Evolutionary conservation across 768 basidiomycete genomes (phyloP).

Genomic region (Neoboletus subvelutipes): DNA sequence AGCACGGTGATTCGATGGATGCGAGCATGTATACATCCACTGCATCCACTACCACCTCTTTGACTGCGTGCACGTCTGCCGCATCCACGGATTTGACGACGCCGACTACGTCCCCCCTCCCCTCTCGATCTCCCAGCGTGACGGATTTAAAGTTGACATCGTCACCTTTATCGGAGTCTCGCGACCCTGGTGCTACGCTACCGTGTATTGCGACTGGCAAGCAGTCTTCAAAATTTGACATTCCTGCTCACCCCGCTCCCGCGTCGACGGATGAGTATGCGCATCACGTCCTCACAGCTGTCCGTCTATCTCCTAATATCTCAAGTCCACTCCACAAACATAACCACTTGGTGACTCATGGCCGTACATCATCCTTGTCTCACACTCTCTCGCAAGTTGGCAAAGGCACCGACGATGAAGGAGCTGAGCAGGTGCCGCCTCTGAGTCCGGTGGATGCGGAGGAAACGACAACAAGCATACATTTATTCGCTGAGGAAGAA

Average conservation of each 20-base stretch:
- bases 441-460: slow-evolving; percentile 13
- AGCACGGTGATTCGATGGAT: slow-evolving; percentile 23
- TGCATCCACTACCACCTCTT: slow-evolving; percentile 23
- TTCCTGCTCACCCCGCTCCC: not conserved
- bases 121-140: slow-evolving; percentile 23
- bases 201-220: not conserved
- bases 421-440: not conserved
- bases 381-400: slow-evolving; percentile 8
- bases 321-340: slow-evolving; percentile 9
- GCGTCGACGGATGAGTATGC: slow-evolving; percentile 16
- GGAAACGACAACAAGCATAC: slow-evolving; percentile 4
- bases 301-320: slow-evolving; percentile 24
- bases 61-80: slow-evolving; percentile 21
- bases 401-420: slow-evolving; percentile 1
- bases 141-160: slow-evolving; percentile 13
- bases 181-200: not conserved
- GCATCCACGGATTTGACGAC: slow-evolving; percentile 20
- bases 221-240: not conserved
- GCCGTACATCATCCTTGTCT: not conserved
- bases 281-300: slow-evolving; percentile 25
- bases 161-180: slow-evolving; percentile 3
- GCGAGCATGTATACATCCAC: slow-evolving; percentile 25
- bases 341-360: not conserved
- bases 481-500: slow-evolving; percentile 15
- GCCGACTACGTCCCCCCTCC: slow-evolving; percentile 18